Conservation (phyloP, 768 basidiomycete species). For the Obba rivulosa region DNA sequence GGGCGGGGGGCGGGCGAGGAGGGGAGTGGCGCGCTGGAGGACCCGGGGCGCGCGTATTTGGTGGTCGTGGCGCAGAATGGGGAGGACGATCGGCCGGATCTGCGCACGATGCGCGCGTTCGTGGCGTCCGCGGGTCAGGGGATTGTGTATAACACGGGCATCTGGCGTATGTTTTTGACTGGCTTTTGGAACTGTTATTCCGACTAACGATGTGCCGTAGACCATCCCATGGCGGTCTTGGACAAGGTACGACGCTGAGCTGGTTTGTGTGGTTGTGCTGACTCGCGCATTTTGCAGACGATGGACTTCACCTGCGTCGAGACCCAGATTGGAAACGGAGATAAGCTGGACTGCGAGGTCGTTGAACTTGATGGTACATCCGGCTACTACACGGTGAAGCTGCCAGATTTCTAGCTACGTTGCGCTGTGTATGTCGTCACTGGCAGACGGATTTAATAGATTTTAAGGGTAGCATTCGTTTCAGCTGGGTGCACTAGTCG, state of each 20-base stretch:
- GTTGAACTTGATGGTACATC: conserved; percentile 36
- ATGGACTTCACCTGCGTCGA: conserved; percentile 89
- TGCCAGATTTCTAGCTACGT: neutral
- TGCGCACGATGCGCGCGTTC: conserved; percentile 75
- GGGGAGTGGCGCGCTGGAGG: conserved; percentile 28
- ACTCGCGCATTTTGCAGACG: conserved; percentile 31
- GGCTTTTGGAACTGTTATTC: neutral
- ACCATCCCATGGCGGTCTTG: conserved; percentile 89
- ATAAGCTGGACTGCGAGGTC: conserved; percentile 81
- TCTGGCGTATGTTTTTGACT: conserved; percentile 76
- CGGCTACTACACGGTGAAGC: conserved; percentile 14
- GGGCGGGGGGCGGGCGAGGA: conserved; percentile 39
- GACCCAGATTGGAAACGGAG: conserved; percentile 84
- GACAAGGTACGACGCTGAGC: conserved; percentile 45
- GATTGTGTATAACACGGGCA: conserved; percentile 72
- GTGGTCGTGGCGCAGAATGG: conserved; percentile 86
- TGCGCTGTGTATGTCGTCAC: too few relatives aligned
- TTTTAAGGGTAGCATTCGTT: too few relatives aligned
- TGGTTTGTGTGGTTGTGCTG: conserved; percentile 1
- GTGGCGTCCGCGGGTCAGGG: conserved; percentile 78
- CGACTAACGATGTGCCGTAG: conserved; percentile 32
- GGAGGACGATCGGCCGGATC: conserved; percentile 68
- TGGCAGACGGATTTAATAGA: too few relatives aligned
- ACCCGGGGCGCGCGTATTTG: conserved; percentile 57
- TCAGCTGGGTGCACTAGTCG: too few relatives aligned